Evolutionary conservation across 2,329 filamentous ascomycete genomes (phyloP).

Genomic region (Xylaria arbuscula): DNA sequence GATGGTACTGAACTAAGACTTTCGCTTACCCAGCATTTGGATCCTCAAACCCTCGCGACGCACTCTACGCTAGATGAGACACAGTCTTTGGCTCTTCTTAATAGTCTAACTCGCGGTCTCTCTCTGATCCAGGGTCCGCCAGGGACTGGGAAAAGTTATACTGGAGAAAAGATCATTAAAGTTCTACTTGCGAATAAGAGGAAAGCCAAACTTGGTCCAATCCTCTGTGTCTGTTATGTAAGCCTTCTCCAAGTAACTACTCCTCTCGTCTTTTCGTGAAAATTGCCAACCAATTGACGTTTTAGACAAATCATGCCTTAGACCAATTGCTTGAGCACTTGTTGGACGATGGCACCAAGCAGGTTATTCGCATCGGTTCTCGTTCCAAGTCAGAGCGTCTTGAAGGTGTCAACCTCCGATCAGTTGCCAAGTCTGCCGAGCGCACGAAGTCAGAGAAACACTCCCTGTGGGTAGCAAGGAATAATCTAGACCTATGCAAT

Average conservation of each 20-base stretch:
- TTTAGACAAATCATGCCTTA: conserved; percentile 58
- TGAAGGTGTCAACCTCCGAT: conserved; percentile 61
- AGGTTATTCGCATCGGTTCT: conserved; percentile 71
- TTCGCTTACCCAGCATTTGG: conserved; percentile 34
- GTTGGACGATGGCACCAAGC: conserved; percentile 56
- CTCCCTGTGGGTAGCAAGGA: conserved; percentile 45
- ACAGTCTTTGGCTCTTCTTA: conserved; percentile 63
- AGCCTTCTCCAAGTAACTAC: neutral
- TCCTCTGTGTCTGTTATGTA: conserved; percentile 62
- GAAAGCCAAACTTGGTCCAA: conserved; percentile 58
- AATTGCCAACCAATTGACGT: neutral
- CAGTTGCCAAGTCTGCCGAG: conserved; percentile 47
- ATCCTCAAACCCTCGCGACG: conserved; percentile 44
- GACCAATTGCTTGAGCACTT: conserved; percentile 71
- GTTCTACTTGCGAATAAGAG: conserved; percentile 60
- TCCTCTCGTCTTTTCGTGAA: neutral
- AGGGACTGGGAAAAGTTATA: conserved; percentile 75
- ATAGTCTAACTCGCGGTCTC: conserved; percentile 63
- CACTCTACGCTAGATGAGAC: conserved; percentile 63
- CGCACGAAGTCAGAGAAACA: conserved; percentile 56
- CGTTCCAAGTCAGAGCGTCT: conserved; percentile 66
- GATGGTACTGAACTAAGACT: conserved; percentile 42
- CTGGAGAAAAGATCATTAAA: conserved; percentile 69
- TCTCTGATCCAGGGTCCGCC: conserved; percentile 77
- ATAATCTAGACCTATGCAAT: conserved; percentile 31